Evolutionary conservation across 257 asterid species (phyloP).

Genomic region (Mentha longifolia): DNA sequence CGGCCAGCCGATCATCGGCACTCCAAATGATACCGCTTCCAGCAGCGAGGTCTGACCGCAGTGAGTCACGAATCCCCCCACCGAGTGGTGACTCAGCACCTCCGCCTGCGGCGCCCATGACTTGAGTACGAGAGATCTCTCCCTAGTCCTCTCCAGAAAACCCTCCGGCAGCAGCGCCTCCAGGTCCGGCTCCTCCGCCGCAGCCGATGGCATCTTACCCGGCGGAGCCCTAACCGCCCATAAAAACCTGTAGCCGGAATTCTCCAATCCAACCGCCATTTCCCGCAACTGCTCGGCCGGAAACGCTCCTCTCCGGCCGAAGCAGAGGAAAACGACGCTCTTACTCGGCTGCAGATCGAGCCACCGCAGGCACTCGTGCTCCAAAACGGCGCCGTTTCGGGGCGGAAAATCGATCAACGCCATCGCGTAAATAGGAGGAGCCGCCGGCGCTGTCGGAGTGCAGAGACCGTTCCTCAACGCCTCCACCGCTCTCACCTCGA

Average conservation of each 20-base stretch:
- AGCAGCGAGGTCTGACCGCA: conserved; percentile 70
- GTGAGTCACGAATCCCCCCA: conserved; percentile 68
- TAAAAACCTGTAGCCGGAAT: conserved; percentile 50
- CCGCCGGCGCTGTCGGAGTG: conserved; percentile 36
- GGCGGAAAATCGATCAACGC: conserved; percentile 33
- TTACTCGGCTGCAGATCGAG: conserved; percentile 53
- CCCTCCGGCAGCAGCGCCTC: conserved; percentile 48
- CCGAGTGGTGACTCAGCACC: conserved; percentile 53
- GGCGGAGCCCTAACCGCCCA: conserved; percentile 19
- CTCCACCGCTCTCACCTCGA: conserved; percentile 23
- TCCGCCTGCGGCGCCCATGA: conserved; percentile 67
- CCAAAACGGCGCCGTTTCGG: neutral
- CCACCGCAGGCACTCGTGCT: conserved; percentile 52
- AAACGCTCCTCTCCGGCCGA: conserved; percentile 59
- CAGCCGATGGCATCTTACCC: neutral
- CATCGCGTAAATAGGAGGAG: conserved; percentile 52
- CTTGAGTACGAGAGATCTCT: conserved; percentile 42
- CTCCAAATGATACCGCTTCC: no score
- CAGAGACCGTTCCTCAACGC: conserved; percentile 45
- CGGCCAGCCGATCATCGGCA: no score
- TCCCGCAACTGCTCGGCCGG: conserved; percentile 2
- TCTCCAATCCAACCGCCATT: conserved; percentile 64
- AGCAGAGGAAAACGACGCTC: conserved; percentile 62
- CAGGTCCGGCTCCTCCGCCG: conserved; percentile 11
- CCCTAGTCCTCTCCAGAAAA: conserved; percentile 50